Evolutionary conservation across 306 rosid genomes (phyloP).

Genomic region (Trichosanthes cucumerina): DNA sequence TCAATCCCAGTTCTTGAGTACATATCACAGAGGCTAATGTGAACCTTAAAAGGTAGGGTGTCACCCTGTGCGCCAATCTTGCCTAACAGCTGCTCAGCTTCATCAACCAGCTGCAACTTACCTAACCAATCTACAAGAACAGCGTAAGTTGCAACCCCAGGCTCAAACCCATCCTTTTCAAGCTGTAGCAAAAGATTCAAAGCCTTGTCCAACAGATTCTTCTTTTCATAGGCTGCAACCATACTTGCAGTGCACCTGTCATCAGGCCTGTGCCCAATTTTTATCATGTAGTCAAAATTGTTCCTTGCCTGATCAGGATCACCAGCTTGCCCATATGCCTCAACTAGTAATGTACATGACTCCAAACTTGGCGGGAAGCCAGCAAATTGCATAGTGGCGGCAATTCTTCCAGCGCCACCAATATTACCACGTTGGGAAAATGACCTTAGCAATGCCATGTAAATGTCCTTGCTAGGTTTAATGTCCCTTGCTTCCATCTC

Average conservation of each 20-base stretch:
- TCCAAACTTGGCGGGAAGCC: constrained; percentile 41
- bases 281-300: constrained; percentile 53
- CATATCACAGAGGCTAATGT: constrained; percentile 74
- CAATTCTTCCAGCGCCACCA: constrained; percentile 34
- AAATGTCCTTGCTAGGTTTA: constrained; percentile 48
- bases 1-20: constrained; percentile 56
- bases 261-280: constrained; percentile 53
- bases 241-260: constrained; percentile 73
- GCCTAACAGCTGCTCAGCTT: constrained; percentile 64
- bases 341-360: constrained; percentile 54
- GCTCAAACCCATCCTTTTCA: constrained; percentile 67
- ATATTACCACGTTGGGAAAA: constrained; percentile 40
- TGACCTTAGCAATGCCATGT: constrained; percentile 51
- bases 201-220: constrained; percentile 59
- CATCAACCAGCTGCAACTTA: constrained; percentile 61
- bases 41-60: constrained; percentile 61
- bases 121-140: constrained; percentile 85
- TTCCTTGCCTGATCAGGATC: constrained; percentile 46
- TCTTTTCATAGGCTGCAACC: constrained; percentile 59
- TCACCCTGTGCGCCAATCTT: constrained; percentile 64
- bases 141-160: constrained; percentile 67
- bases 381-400: constrained; percentile 46
- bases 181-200: constrained; percentile 51
- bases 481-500: constrained; percentile 57
- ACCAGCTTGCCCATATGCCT: constrained; percentile 36